Percentiles rank a stretch among this genome's conserved stretches.
Conservation (phyloP, 768 basidiomycete genomes). For the Saitozyma podzolica region DNA sequence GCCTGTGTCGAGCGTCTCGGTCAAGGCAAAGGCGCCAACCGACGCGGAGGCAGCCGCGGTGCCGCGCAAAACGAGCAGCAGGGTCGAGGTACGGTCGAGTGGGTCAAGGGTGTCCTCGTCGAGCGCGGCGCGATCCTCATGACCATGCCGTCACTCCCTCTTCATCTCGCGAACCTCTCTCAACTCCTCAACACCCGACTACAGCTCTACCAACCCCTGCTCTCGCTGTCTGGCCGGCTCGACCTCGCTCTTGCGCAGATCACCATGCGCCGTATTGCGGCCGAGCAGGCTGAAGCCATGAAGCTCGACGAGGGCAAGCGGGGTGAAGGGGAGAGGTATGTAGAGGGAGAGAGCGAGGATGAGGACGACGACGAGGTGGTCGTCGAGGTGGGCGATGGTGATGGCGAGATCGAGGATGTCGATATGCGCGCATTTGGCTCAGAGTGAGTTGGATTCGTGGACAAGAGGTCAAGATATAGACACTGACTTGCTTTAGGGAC, state of each 20-base stretch:
- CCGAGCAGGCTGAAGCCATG: conserved; percentile 52
- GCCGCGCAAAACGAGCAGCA: conserved; percentile 57
- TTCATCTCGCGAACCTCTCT: conserved; percentile 77
- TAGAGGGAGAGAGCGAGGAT: conserved; percentile 63
- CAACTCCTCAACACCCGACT: conserved; percentile 75
- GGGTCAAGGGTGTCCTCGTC: conserved; percentile 69
- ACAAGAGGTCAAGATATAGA: no score
- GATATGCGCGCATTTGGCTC: conserved; percentile 52
- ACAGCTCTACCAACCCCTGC: conserved; percentile 76
- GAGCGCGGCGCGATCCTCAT: conserved; percentile 88
- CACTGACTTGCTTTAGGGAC: conserved; percentile 57
- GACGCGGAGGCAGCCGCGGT: conserved; percentile 69
- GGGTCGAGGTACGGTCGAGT: conserved; percentile 50
- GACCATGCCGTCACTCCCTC: conserved; percentile 91
- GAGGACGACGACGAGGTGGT: conserved; percentile 59
- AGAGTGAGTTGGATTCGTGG: conserved; percentile 71
- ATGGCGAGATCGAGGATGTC: conserved; percentile 49
- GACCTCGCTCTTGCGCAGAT: conserved; percentile 94
- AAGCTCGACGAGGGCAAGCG: conserved; percentile 64
- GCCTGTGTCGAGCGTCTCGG: conserved; percentile 88
- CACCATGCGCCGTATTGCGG: conserved; percentile 76
- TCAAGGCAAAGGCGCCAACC: conserved; percentile 72
- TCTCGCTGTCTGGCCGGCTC: conserved; percentile 81
- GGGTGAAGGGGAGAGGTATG: conserved; percentile 65
- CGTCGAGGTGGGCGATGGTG: conserved; percentile 44